These are phyloP conservation scores for Candida golubevii DNA, from an alignment of 805 yeast species.

Conservation along the genomic window DNA sequence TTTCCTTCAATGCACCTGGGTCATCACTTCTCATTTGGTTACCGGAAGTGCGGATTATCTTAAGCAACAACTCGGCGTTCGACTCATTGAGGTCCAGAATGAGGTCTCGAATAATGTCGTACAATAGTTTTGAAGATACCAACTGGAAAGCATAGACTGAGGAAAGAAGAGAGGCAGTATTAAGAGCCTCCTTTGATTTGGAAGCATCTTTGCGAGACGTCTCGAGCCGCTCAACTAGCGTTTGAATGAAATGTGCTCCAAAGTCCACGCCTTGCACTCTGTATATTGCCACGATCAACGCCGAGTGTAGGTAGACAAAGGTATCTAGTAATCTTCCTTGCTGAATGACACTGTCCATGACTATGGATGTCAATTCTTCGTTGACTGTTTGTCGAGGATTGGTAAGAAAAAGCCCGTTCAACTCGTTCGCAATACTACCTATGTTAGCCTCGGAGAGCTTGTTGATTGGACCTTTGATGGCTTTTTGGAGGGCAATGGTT, in stretches of 20 bases:
- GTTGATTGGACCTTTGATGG: constrained; percentile 80
- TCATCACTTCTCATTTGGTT: constrained; percentile 86
- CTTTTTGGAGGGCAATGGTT: constrained; percentile 47
- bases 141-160: constrained; percentile 75
- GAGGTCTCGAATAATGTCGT: constrained; percentile 63
- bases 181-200: constrained; percentile 49
- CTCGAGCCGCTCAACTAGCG: constrained; percentile 68
- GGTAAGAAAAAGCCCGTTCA: constrained; percentile 56
- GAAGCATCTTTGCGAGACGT: constrained; percentile 26
- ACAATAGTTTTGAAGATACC: constrained; percentile 67
- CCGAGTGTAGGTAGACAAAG: constrained; percentile 75
- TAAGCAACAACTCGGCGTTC: constrained; percentile 73
- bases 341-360: constrained; percentile 58
- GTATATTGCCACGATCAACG: constrained; percentile 70
- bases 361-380: constrained; percentile 57
- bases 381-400: constrained; percentile 80
- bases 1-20: constrained; percentile 78
- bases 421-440: constrained; percentile 60
- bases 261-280: constrained; percentile 79
- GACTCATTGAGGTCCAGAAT: constrained; percentile 57
- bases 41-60: constrained; percentile 73
- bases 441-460: constrained; percentile 87
- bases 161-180: constrained; percentile 69
- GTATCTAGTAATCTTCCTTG: constrained; percentile 71
- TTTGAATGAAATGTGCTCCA: constrained; percentile 83